Percentiles rank a stretch among this genome's conserved stretches.
Conservation (phyloP, 2,329 filamentous ascomycete species). For the Claviceps digitariae region DNA sequence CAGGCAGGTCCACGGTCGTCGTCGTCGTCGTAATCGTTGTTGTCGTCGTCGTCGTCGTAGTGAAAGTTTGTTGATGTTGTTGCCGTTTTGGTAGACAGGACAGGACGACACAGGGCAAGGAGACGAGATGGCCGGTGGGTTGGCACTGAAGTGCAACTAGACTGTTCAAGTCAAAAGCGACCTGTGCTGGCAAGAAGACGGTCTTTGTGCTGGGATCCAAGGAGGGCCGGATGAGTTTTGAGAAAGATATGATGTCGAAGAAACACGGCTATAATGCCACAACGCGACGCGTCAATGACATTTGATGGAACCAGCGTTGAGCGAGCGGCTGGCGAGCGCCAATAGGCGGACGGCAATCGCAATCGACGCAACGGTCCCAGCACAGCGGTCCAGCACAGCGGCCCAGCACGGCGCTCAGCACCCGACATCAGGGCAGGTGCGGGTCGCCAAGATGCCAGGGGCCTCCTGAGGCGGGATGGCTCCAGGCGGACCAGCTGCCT, state of each 20-base stretch:
- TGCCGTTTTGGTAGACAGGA: neutral
- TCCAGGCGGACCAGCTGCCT: no score
- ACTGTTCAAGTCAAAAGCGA: neutral
- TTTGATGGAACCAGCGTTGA: neutral
- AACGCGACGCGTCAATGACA: neutral
- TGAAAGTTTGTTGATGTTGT: no score
- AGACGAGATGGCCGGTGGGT: neutral
- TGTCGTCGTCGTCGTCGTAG: neutral
- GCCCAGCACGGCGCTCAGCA: no score
- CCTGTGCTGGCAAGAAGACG: neutral
- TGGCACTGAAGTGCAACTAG: neutral
- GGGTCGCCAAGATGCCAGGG: neutral
- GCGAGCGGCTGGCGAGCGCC: no score
- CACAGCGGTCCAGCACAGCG: neutral
- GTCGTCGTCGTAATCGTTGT: neutral
- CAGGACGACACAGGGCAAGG: neutral
- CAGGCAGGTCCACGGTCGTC: neutral
- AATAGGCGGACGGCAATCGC: no score
- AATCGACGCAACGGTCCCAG: no score
- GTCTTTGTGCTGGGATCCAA: neutral
- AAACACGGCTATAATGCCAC: neutral
- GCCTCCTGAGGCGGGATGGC: no score
- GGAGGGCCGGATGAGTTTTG: neutral
- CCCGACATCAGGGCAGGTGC: neutral
- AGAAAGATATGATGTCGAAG: no score